Base-by-base conservation (phyloP, 495 filamentous ascomycete species). In the Penicillium angulare region DNA sequence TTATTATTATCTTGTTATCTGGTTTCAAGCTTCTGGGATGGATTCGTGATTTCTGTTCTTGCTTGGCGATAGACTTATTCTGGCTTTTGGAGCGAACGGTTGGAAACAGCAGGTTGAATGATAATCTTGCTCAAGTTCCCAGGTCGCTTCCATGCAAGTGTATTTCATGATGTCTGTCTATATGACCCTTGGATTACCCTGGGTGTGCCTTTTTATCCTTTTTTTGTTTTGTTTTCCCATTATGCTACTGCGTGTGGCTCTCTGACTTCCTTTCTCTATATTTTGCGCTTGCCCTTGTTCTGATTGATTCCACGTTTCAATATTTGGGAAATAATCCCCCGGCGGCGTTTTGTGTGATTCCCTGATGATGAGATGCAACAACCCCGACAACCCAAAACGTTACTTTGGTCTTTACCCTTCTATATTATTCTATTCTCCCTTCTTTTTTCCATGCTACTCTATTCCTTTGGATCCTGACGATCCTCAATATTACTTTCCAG, bases 351-450 rank as follows among this genome's bases (percentile, higher is more conserved):
- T 53, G 51, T 58, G 47, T 52, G 44, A 52, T 57, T 55, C 53
- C 45, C 38, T 62, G 43, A 63, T 57, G 60, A 63, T 60, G 57
- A 60, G 47, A 63, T 53, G 60, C 56, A 56, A 52, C 39, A 42
- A 52, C 34, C 44, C 51, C 44, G 43, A 26, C 32, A 23, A 52
- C 44, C 52, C 52, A 60, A 60, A 56, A 56, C 18, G 52, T 45
- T n/a, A n/a, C n/a, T 55, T 32, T 31, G 13, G 33, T 20, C 33
- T 49, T 24, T 53, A 31, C 26, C 21, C 22, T 29, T 16, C 32
- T 36, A 13, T 42, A 24, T 22, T 33, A 22, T 26, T 41, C 20
- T 41, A 40, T 40, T 20, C 23, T 20, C 22, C 8, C 22, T 33
- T 46, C 29, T 3, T 33, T 21, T 20, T 12, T 18, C 12, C 15